Evolutionary conservation across 2,329 filamentous ascomycete species (phyloP), one percentile per base, ranked within the genome.

Genomic region (Hymenoscyphus repandus): DNA sequence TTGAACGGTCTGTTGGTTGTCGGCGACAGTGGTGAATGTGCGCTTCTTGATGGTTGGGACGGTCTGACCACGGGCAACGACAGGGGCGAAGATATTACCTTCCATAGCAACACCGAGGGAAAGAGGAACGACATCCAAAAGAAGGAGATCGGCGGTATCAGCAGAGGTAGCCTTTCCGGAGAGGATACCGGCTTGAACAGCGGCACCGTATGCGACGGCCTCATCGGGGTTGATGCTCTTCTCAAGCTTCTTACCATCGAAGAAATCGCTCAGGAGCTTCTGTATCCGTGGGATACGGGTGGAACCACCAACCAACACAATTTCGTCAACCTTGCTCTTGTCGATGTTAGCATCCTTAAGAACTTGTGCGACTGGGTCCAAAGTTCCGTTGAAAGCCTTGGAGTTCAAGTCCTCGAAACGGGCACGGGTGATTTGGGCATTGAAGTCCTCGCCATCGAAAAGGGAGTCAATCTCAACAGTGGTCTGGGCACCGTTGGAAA

Each of bases 151-250:
- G 57, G 87, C 81, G 56, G 92, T 96, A 69, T 97, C 93, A 64
- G 90, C 90, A 44, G 90, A 95, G 61, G 89, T 93, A 64, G 93
- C 93, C 85, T 96, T 96, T 72, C 93, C 93, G 53, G 92, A 96
- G 61, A 99, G 86, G 72, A 99, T 96, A 84, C 91, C 93, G 63
- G 93, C 93, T 79, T 99, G 93, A 57, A 99, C 92, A 65, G 93
- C 93, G 61, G 93, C 93, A 85, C 93, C 93, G 76, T 96, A 96
- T 66, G 93, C 93, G 68, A 99, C 93, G 64, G 93, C 93, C 82
- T 99, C 93, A 70, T 99, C 93, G 67, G 93, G 93, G 84, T 99
- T 99, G 80, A 97, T 97, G 80, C 88, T 93, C 82, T 96, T 97
- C 84, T 97, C 92, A 63, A 96, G 89, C 87, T 99, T 96, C 90